These are phyloP conservation scores for Candida sithepensis DNA, from an alignment of 805 yeast species.

Conservation along the genomic window DNA sequence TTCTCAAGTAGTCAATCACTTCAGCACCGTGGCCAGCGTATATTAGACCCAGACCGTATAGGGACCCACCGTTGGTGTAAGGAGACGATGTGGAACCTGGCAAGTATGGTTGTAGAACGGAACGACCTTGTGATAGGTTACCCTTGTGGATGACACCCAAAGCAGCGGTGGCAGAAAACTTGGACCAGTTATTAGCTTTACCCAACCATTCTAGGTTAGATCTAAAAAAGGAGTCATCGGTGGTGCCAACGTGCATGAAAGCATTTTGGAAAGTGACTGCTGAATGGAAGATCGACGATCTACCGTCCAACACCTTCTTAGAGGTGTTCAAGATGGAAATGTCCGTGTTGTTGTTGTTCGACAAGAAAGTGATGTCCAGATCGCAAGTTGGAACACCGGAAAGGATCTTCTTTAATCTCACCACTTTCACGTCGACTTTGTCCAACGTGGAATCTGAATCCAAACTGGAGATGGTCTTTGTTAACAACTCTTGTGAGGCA, in stretches of 20 bases:
- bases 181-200: slow-evolving; percentile 98
- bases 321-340: slow-evolving; percentile 75
- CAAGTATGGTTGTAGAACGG: slow-evolving; percentile 82
- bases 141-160: slow-evolving; percentile 96
- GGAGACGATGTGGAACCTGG: slow-evolving; percentile 79
- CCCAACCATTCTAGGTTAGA: slow-evolving; percentile 93
- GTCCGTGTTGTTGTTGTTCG: slow-evolving; percentile 85
- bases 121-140: slow-evolving; percentile 84
- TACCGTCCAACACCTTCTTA: slow-evolving; percentile 78
- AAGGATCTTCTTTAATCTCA: slow-evolving; percentile 62
- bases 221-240: slow-evolving; percentile 89
- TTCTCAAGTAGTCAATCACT: slow-evolving; percentile 72
- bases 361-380: slow-evolving; percentile 80
- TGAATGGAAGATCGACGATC: slow-evolving; percentile 90
- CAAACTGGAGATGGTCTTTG: slow-evolving; percentile 44
- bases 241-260: slow-evolving; percentile 92
- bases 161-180: slow-evolving; percentile 96
- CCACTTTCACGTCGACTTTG: slow-evolving; percentile 25
- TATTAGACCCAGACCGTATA: slow-evolving; percentile 88
- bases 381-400: slow-evolving; percentile 95
- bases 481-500: slow-evolving; percentile 85
- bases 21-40: slow-evolving; percentile 96
- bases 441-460: slow-evolving; percentile 27
- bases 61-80: slow-evolving; percentile 93
- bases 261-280: slow-evolving; percentile 95